Base-by-base conservation (phyloP, 2,329 filamentous ascomycete genomes). In the Colletotrichum sp. region DNA sequence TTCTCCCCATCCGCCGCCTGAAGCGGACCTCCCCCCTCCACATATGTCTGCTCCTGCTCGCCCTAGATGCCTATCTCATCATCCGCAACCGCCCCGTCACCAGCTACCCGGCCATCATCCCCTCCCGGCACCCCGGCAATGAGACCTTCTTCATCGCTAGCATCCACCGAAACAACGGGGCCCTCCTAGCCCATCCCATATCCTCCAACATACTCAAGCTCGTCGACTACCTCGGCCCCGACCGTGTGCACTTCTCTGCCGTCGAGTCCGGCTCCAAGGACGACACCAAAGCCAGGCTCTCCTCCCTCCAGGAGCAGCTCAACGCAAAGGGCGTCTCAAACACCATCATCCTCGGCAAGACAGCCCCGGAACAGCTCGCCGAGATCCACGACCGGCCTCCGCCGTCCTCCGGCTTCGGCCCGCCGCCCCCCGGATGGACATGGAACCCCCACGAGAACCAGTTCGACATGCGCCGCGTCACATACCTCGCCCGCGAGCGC, bases 211-310 rank as follows among this genome's bases (percentile, higher is more conserved):
- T 95, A 3, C 76, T 93, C 1, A 85, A 88, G 4, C 84, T 95
- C 32, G 87, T 90, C 39, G 85, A 88, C 15, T 62, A 75, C n/a
- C 62, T 72, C 30, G 39, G 63, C 16, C 1, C 82, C n/a, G 72
- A 52, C 22, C 2, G 88, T 80, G 89, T 94, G 5, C 93, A 90
- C 81, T 87, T 95, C 72, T 91, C 90, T 39, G 89, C 94, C 24
- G 89, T 92, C 79, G 93, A 95, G 82, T 93, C 91, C 67, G 93
- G 93, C 4, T 93, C 92, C 74, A 92, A 90, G 83, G 93, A 95
- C 82, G 84, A 91, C 71, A 92, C 92, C 6, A 94, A 93, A 78
- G 80, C 78, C 4, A 82, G 87, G 36, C 85, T 77, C 22, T 26
- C 39, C 39, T 8, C 59, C 24, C 62, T 63, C 12, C 55, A 67